phyloP scores from a whole-genome alignment of 1,139 yeast genomes.

The Saccharomycopsis hybrid region DNA sequence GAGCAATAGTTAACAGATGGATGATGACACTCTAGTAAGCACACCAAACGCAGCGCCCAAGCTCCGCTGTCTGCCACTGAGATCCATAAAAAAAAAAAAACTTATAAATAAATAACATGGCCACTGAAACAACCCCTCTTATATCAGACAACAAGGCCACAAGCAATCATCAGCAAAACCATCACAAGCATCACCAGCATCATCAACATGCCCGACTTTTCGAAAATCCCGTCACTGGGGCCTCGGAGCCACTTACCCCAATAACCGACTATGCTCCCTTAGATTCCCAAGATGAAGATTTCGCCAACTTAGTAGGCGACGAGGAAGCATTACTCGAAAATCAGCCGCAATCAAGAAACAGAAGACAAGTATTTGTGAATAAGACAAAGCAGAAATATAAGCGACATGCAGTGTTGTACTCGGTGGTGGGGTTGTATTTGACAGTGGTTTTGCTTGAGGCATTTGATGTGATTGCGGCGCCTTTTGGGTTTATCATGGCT shows the following conservation, averaged over 20 bases:
- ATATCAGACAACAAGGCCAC: too few relatives aligned
- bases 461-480: constrained; percentile 8
- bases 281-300: constrained; percentile 5
- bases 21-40: too few relatives aligned
- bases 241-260: constrained; percentile 10
- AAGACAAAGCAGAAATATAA: constrained; percentile 1
- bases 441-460: constrained; percentile 9
- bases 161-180: too few relatives aligned
- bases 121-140: too few relatives aligned
- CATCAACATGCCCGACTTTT: not conserved
- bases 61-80: too few relatives aligned
- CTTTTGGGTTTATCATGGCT: constrained; percentile 16
- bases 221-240: constrained; percentile 18
- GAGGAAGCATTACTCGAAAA: constrained; percentile 10
- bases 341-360: constrained; percentile 6
- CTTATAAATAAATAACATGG: too few relatives aligned
- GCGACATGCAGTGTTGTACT: not conserved
- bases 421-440: constrained; percentile 1
- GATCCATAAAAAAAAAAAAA: too few relatives aligned
- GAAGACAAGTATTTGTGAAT: constrained; percentile 12
- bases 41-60: too few relatives aligned
- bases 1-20: too few relatives aligned
- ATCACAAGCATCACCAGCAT: too few relatives aligned
- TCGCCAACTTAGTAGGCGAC: constrained; percentile 13
- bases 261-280: constrained; percentile 16